Conservation (phyloP, 2,329 filamentous ascomycete species). For the Lecanoromycetidae sp. region DNA sequence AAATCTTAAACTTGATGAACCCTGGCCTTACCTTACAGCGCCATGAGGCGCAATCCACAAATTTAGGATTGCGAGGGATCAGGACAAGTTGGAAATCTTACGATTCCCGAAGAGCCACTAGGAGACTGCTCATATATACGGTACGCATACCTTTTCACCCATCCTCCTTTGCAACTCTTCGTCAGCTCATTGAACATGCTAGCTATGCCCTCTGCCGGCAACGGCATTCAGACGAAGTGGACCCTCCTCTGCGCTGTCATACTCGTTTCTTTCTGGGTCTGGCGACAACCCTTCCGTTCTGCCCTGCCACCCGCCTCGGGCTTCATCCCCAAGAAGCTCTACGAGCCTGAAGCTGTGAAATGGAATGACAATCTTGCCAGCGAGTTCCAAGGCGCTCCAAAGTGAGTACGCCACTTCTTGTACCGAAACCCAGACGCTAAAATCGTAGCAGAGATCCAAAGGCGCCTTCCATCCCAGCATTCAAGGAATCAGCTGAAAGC, state of each 20-base stretch:
- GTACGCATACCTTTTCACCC: too few species aligned
- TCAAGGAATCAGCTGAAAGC: slow-evolving; percentile 5
- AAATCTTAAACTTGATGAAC: too few species aligned
- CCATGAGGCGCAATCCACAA: too few species aligned
- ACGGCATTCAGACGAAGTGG: slow-evolving; percentile 1
- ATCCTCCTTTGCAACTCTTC: too few species aligned
- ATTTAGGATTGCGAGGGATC: too few species aligned
- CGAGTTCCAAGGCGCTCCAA: neutral
- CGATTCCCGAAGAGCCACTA: too few species aligned
- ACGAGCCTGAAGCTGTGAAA: slow-evolving; percentile 4
- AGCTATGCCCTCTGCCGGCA: too few species aligned
- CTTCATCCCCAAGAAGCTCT: slow-evolving; percentile 9
- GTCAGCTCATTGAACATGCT: too few species aligned
- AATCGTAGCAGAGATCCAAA: slow-evolving; percentile 3
- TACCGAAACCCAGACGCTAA: neutral
- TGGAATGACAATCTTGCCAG: slow-evolving; percentile 2
- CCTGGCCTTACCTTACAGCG: too few species aligned
- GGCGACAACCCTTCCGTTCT: neutral
- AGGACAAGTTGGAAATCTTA: too few species aligned
- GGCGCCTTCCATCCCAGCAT: slow-evolving; percentile 8
- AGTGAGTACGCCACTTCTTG: neutral
- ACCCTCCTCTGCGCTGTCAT: neutral
- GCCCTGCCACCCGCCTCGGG: neutral
- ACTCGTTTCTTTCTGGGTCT: slow-evolving; percentile 3
- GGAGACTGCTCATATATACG: too few species aligned